Evolutionary conservation across 2,329 filamentous ascomycete genomes (phyloP).

Genomic region (Rachicladosporium sp.): DNA sequence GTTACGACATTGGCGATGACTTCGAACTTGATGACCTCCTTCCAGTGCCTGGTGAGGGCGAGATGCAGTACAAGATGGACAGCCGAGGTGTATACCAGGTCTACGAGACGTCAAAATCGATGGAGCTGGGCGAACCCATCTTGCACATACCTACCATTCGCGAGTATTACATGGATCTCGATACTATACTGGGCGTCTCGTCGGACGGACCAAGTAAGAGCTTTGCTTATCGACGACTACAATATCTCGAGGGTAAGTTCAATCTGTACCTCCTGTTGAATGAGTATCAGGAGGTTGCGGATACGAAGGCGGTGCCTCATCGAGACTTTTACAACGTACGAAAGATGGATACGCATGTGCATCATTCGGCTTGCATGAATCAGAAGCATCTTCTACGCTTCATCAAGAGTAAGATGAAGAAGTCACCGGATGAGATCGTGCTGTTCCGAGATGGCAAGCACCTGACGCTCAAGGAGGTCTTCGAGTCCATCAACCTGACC

Average conservation of each 20-base stretch:
- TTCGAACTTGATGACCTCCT: constrained; percentile 70
- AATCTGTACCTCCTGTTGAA: constrained; percentile 88
- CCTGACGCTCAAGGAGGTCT: constrained; percentile 82
- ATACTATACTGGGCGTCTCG: constrained; percentile 74
- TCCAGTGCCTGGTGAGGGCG: constrained; percentile 58
- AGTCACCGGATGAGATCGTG: constrained; percentile 85
- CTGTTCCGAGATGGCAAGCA: constrained; percentile 85
- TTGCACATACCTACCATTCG: constrained; percentile 80
- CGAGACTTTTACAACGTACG: constrained; percentile 98
- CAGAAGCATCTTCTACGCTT: constrained; percentile 96
- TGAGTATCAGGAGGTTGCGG: constrained; percentile 94
- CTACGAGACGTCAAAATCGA: constrained; percentile 56
- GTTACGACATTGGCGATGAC: constrained; percentile 82
- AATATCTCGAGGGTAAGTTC: constrained; percentile 94
- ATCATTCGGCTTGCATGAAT: constrained; percentile 99
- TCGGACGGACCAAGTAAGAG: constrained; percentile 94
- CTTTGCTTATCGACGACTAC: constrained; percentile 86
- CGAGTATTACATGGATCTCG: constrained; percentile 92
- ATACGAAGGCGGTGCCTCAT: constrained; percentile 94
- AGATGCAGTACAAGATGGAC: constrained; percentile 69
- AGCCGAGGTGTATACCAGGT: constrained; percentile 84
- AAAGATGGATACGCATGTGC: constrained; percentile 97
- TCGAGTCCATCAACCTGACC: constrained; percentile 92
- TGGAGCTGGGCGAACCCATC: constrained; percentile 54
- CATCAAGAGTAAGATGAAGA: constrained; percentile 99